Base-by-base conservation (phyloP, 768 basidiomycete species). In the Boletus insuetus region DNA sequence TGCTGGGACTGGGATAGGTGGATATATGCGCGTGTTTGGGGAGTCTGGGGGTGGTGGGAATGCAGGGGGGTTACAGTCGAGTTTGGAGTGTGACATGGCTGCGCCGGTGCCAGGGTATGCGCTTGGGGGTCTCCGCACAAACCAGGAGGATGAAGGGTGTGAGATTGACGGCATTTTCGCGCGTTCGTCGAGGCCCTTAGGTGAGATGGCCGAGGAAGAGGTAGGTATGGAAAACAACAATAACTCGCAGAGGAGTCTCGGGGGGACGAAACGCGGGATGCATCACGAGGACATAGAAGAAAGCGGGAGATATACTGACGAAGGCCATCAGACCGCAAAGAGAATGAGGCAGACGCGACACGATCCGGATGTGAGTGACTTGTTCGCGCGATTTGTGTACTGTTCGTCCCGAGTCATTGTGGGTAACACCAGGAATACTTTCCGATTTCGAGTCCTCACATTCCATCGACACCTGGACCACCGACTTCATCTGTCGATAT, bases 21-120 rank as follows among this genome's bases (percentile, higher is more conserved):
- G 59, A 9, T 68, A 68, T 69, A 68, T 69, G 68, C 67, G 59
- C 50, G 29, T 17, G 19, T 48, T 57, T 22, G 61, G 55, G 29
- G 49, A 43, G 32, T 31, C 57, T 29, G 59, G 46, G 16, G 29
- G 41, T 22, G 32, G 48, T 9, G 49, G 46, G 8, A 48, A 32
- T 31, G 40, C 49, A 34, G 34, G 37, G 20, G 47, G 41, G 16
- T 29, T 39, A 17, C 56, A 44, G 22, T 38, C 45, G 11, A 38
- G 26, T 31, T 34, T 53, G 48, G 59, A 60, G 24, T 50, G 41
- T 32, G 45, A 58, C n/a, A 46, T 67, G 35, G 51, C 31, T 38
- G 59, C 59, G 1, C 67, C 67, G 3, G 49, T 63, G 8, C 63
- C 67, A 3, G 46, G 54, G 29, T 60, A 64, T 59, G 59, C 39